Conservation (phyloP, 371 early-diverging fungal species). For the Dentiscutata heterogama region DNA sequence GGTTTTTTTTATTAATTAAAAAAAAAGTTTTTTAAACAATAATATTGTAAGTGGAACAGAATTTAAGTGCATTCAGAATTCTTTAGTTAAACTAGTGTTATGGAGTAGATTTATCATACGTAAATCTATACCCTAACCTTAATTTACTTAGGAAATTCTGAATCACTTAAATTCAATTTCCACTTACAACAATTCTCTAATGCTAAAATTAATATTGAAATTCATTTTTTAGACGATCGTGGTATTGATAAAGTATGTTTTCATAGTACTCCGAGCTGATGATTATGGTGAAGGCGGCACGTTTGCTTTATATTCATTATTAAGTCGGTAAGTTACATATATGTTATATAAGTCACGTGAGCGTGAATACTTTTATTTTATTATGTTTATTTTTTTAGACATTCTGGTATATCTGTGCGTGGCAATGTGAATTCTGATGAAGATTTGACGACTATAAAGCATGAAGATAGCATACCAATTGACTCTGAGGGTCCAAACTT, state of each 20-base stretch:
- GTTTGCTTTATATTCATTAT: conserved; percentile 65
- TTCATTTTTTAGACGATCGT: conserved; percentile 52
- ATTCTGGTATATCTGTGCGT: conserved; percentile 45
- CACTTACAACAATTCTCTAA: too few species aligned
- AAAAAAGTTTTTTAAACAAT: too few species aligned
- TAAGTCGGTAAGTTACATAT: conserved; percentile 51
- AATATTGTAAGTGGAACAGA: not conserved
- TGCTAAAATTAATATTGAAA: not conserved
- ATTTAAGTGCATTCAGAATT: not conserved
- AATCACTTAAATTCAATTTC: too few species aligned
- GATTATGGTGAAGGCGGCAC: conserved; percentile 75
- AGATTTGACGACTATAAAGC: conserved; percentile 42
- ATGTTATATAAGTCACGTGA: not conserved
- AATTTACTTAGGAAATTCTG: too few species aligned
- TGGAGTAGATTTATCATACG: too few species aligned
- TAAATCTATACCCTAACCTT: too few species aligned
- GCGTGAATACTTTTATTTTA: not conserved
- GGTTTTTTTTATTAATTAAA: not conserved
- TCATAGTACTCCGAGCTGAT: conserved; percentile 63
- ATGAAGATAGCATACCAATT: conserved; percentile 27
- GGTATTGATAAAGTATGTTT: conserved; percentile 62
- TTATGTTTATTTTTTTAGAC: not conserved
- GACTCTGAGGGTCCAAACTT: not conserved
- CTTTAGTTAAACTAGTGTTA: not conserved
- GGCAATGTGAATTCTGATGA: conserved; percentile 26